Evolutionary conservation across 2,329 filamentous ascomycete genomes (phyloP).

Genomic region (Cladobotryum mycophilum): DNA sequence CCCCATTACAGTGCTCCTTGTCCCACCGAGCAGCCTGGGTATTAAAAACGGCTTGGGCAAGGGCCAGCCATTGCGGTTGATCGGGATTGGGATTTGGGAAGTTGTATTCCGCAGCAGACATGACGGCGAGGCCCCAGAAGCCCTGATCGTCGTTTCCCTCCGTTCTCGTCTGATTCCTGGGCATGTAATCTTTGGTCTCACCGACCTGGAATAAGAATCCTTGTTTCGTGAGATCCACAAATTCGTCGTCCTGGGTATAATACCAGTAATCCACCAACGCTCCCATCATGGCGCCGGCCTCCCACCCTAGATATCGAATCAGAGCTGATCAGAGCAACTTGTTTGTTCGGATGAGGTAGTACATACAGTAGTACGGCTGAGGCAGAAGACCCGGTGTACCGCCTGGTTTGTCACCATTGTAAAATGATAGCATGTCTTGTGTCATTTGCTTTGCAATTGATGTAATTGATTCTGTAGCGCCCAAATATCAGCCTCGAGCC

Average conservation of each 20-base stretch:
- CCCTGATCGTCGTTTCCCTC: constrained; percentile 72
- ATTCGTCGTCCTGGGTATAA: constrained; percentile 67
- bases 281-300: constrained; percentile 65
- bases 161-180: constrained; percentile 60
- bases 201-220: constrained; percentile 72
- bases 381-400: constrained; percentile 46
- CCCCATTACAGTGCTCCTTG: constrained; percentile 60
- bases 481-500: neutral
- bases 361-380: constrained; percentile 49
- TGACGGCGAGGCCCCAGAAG: constrained; percentile 66
- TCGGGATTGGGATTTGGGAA: constrained; percentile 53
- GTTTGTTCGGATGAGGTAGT: neutral
- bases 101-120: constrained; percentile 64
- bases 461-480: constrained; percentile 41
- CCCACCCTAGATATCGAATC: constrained; percentile 50
- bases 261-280: constrained; percentile 79
- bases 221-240: constrained; percentile 61
- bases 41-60: constrained; percentile 78
- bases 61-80: constrained; percentile 60
- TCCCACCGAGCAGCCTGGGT: constrained; percentile 72
- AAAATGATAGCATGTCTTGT: constrained; percentile 40
- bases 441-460: constrained; percentile 44
- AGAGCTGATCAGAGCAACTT: neutral
- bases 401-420: constrained; percentile 43
- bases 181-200: constrained; percentile 69